These are phyloP conservation scores for Naganishia onofrii DNA, from an alignment of 768 basidiomycete genomes.

Conservation along the genomic window DNA sequence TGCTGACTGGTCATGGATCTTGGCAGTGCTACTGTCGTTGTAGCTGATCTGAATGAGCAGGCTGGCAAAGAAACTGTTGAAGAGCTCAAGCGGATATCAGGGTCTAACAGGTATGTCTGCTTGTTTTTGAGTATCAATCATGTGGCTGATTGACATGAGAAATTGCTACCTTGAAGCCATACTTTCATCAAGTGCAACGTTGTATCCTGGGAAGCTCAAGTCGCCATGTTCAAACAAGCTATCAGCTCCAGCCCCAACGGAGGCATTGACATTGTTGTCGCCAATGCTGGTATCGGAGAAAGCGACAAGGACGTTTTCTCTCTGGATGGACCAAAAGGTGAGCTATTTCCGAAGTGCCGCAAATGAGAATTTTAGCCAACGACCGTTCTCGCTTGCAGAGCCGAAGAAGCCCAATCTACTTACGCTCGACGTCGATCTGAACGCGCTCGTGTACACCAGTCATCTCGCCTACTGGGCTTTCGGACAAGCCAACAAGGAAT, in stretches of 20 bases:
- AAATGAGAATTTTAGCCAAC: neutral
- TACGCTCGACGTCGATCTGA: constrained; percentile 31
- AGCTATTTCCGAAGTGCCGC: neutral
- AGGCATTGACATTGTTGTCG: constrained; percentile 28
- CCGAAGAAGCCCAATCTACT: constrained; percentile 27
- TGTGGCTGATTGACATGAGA: neutral
- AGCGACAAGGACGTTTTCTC: constrained; percentile 20
- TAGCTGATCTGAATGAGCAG: constrained; percentile 30
- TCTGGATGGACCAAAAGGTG: constrained; percentile 4
- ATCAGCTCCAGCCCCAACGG: constrained; percentile 13
- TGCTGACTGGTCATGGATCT: no score
- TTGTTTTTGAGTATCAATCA: neutral
- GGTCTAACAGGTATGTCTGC: constrained; percentile 17
- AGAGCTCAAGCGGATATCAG: constrained; percentile 24
- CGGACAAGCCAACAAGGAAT: constrained; percentile 7
- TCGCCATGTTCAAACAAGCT: constrained; percentile 29
- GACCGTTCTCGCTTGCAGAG: neutral
- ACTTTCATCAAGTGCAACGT: constrained; percentile 29
- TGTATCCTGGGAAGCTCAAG: constrained; percentile 29
- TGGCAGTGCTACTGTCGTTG: constrained; percentile 23
- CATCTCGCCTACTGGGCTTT: constrained; percentile 32
- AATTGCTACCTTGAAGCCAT: neutral
- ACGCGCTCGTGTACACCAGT: constrained; percentile 28
- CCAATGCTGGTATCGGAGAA: constrained; percentile 33
- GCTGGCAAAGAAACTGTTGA: constrained; percentile 24